Evolutionary conservation across 768 basidiomycete species (phyloP).

Genomic region (Agrocybe praecox): DNA sequence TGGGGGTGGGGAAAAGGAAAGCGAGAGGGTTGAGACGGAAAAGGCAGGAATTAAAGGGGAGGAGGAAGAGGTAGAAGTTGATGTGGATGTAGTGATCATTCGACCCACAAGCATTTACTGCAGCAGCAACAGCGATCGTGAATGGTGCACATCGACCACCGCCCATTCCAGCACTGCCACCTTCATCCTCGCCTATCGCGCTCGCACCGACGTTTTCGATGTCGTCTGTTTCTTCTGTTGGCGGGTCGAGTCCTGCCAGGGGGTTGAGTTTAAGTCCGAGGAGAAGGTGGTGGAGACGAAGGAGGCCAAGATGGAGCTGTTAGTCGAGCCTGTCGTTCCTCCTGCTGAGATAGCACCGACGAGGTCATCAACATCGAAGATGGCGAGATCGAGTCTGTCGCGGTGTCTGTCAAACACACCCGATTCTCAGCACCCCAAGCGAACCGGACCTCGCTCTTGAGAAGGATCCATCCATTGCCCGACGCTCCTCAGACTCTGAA

Average conservation of each 20-base stretch:
- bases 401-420: no score
- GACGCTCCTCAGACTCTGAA: no score
- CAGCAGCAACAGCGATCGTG: neutral
- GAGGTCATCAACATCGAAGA: constrained; percentile 6
- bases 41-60: neutral
- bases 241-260: neutral
- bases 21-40: neutral
- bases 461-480: neutral
- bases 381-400: constrained; percentile 3
- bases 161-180: neutral
- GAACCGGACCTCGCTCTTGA: neutral
- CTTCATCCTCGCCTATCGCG: neutral
- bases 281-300: neutral
- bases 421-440: no score
- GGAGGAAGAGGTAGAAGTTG: neutral
- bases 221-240: neutral
- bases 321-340: neutral
- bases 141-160: neutral
- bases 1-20: no score
- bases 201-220: neutral
- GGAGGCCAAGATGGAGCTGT: neutral
- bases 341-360: neutral
- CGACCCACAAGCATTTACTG: neutral
- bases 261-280: neutral
- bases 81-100: neutral